Percentiles rank a stretch among this genome's conserved stretches.
phyloP scores from a whole-genome alignment of 768 basidiomycete genomes.

The Amanita rubescens region DNA sequence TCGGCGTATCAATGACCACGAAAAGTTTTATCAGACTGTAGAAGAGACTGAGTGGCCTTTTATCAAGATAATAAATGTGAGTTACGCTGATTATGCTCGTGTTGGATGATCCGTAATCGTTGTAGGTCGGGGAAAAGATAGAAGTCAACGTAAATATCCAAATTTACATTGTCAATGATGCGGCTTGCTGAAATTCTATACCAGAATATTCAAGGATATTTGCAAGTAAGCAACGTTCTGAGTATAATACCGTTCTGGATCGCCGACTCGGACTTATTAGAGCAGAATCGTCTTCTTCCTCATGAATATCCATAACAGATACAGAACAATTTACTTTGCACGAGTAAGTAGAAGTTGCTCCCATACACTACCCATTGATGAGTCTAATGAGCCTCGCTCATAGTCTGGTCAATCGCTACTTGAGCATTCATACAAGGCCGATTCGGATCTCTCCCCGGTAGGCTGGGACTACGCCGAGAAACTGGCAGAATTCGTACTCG shows the following conservation, averaged over 20 bases:
- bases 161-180: background rate
- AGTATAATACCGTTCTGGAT: background rate
- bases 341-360: constrained; percentile 46
- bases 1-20: constrained; percentile 79
- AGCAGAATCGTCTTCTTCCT: constrained; percentile 96
- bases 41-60: constrained; percentile 89
- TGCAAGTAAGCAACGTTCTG: constrained; percentile 48
- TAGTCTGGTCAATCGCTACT: constrained; percentile 98
- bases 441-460: constrained; percentile 89
- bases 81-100: constrained; percentile 17
- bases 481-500: constrained; percentile 84
- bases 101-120: background rate
- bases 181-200: background rate
- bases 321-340: constrained; percentile 94
- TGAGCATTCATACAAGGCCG: constrained; percentile 98
- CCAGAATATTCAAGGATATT: constrained; percentile 81
- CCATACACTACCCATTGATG: constrained; percentile 16
- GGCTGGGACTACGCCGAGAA: constrained; percentile 94
- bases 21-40: constrained; percentile 83
- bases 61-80: constrained; percentile 89
- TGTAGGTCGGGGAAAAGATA: constrained; percentile 91
- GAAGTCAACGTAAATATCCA: constrained; percentile 73
- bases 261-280: constrained; percentile 28
- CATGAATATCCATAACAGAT: constrained; percentile 97
- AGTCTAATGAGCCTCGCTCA: constrained; percentile 60